Evolutionary conservation across 208 protist species (phyloP).

Genomic region (Acanthamoeba castellanii): DNA sequence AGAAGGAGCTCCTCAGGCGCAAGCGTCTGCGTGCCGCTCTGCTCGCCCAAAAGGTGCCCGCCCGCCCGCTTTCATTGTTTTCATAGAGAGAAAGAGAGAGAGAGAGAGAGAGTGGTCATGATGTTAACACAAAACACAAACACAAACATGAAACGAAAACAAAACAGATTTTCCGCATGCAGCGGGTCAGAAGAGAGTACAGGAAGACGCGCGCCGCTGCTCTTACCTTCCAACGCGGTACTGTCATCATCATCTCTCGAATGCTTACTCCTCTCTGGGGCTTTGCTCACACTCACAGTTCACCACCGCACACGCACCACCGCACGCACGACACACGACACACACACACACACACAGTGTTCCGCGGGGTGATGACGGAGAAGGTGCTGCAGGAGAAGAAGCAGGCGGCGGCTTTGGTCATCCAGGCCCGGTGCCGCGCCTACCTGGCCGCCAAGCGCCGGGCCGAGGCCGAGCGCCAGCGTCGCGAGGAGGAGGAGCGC

Average conservation of each 20-base stretch:
- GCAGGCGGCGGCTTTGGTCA: not conserved
- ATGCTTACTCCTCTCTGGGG: no score
- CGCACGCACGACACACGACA: not conserved
- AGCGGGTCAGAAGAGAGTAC: constrained; percentile 20
- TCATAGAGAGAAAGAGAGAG: no score
- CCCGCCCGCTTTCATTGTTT: not conserved
- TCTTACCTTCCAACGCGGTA: constrained; percentile 33
- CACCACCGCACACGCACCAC: not conserved
- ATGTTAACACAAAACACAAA: no score
- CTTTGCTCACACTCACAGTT: not conserved
- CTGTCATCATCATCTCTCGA: not conserved
- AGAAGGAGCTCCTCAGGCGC: not conserved
- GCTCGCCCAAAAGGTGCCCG: not conserved
- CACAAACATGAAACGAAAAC: no score
- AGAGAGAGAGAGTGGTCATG: no score
- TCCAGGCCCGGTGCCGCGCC: not conserved
- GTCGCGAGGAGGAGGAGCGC: not conserved
- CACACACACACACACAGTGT: not conserved
- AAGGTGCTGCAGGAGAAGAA: constrained; percentile 44
- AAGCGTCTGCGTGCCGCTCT: not conserved
- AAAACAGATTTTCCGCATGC: constrained; percentile 9
- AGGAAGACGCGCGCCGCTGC: not conserved
- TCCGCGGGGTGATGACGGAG: constrained; percentile 10
- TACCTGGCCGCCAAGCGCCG: not conserved
- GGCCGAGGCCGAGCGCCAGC: not conserved